Base-by-base conservation (phyloP, 805 yeast species). In the Saccharomycopsis sp. region DNA sequence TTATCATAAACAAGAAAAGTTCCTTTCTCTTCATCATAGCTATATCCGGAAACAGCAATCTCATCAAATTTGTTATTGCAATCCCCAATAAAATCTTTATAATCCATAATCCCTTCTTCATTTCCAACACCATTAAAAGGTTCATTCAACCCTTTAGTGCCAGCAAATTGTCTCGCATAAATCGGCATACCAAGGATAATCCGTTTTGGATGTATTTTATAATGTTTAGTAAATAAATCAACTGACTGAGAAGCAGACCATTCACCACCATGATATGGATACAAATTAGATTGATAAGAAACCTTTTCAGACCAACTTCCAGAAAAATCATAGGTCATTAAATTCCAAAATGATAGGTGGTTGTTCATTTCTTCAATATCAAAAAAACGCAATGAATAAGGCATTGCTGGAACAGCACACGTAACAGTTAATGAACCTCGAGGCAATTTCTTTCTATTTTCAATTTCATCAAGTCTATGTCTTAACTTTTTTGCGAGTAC, bases 271-370 rank as follows among this genome's bases (percentile, higher is more conserved):
- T 38, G 33, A 13, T 48, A 44, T n/a, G 43, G 28, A 47, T 70
- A 75, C 51, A 87, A 56, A 60, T 87, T 86, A 3, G 93, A 77
- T 48, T 86, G 96, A 56, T 75, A 82, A 1, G 73, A 81, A 0
- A 81, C 74, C 2, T 38, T 51, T 0, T 59, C 55, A 1, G 85
- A 77, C 95, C 95, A 86, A 6, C 74, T 67, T 0, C 97, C 97
- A 1, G 79, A 64, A 54, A 80, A 84, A 59, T 93, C 97, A 60
- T 93, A 90, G 16, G 93, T 78, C 97, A 90, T 90, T 47, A 93
- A 59, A 58, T 90, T 89, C 83, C 89, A 88, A 53, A 77, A 76
- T 16, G 77, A 65, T 14, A 93, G 56, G 53, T 70, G 69, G 20
- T 58, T 56, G 52, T 81, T 81, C 72, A 90, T 70, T n/a, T 69